Evolutionary conservation across 352 stramenopile genomes (phyloP).

Genomic region (Chrysophaeum taylorii): DNA sequence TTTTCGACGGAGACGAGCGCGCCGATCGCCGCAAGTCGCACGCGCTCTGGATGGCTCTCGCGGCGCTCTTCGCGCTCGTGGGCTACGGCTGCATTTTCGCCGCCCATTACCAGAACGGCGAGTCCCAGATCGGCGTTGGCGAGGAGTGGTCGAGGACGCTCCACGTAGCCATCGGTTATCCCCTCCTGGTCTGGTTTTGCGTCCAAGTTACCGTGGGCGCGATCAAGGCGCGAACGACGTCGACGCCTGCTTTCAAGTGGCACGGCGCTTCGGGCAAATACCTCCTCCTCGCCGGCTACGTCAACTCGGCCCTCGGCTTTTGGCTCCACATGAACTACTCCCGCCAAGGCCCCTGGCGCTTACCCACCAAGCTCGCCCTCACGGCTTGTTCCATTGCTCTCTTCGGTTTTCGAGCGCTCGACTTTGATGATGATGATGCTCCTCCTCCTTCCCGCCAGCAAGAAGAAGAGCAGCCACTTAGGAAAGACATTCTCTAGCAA

Average conservation of each 20-base stretch:
- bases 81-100: not conserved
- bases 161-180: not conserved
- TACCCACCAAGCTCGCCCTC: not conserved
- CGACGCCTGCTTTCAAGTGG: not conserved
- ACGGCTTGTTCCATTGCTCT: not conserved
- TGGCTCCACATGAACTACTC: not conserved
- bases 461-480: too few relatives aligned
- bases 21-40: not conserved
- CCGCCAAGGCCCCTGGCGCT: not conserved
- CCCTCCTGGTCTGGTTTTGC: not conserved
- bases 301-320: not conserved
- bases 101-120: not conserved
- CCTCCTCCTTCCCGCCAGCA: too few relatives aligned
- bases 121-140: not conserved
- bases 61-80: not conserved
- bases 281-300: constrained; percentile 1
- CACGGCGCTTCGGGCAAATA: not conserved
- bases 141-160: not conserved
- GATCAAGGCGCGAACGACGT: not conserved
- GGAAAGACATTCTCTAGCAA: too few relatives aligned
- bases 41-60: not conserved
- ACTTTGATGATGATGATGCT: too few relatives aligned
- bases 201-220: not conserved
- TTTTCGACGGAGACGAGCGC: too few relatives aligned
- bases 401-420: not conserved